Evolutionary conservation across 441 rosid species (phyloP).

Genomic region (Erysimum cheiri): DNA sequence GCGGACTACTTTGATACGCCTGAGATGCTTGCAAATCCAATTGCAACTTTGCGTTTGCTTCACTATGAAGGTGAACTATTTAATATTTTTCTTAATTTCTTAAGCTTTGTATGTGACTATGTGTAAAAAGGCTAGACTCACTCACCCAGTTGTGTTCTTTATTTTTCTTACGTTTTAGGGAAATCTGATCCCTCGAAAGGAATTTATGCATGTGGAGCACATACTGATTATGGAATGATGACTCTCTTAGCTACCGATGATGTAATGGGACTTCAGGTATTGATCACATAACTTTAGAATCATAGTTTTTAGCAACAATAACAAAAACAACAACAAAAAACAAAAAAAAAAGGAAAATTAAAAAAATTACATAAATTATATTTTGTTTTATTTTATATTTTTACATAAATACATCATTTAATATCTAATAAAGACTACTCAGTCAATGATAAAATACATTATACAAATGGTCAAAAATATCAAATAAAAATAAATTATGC

Average conservation of each 20-base stretch:
- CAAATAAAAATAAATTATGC: too few relatives aligned
- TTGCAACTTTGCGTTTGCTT: neutral
- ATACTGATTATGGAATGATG: slow-evolving; percentile 84
- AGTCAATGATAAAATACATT: too few relatives aligned
- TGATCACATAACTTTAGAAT: neutral
- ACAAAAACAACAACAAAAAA: too few relatives aligned
- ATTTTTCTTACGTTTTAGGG: slow-evolving; percentile 47
- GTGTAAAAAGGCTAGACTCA: neutral
- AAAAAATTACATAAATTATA: too few relatives aligned
- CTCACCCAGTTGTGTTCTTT: neutral
- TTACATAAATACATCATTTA: too few relatives aligned
- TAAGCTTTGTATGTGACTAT: slow-evolving; percentile 4
- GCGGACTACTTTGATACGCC: neutral
- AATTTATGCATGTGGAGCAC: slow-evolving; percentile 91
- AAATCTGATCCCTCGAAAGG: slow-evolving; percentile 75
- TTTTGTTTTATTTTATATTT: too few relatives aligned
- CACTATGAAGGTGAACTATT: neutral
- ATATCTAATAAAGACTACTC: too few relatives aligned
- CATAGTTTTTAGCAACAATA: neutral
- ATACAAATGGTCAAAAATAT: too few relatives aligned
- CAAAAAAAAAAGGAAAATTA: too few relatives aligned
- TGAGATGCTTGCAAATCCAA: neutral
- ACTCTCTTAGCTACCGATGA: slow-evolving; percentile 87
- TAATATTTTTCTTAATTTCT: slow-evolving; percentile 5
- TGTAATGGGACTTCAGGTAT: slow-evolving; percentile 81